Percentiles rank a stretch among this genome's conserved stretches.
Conservation (phyloP, 2,329 filamentous ascomycete species). For the Aspergillus sergii region DNA sequence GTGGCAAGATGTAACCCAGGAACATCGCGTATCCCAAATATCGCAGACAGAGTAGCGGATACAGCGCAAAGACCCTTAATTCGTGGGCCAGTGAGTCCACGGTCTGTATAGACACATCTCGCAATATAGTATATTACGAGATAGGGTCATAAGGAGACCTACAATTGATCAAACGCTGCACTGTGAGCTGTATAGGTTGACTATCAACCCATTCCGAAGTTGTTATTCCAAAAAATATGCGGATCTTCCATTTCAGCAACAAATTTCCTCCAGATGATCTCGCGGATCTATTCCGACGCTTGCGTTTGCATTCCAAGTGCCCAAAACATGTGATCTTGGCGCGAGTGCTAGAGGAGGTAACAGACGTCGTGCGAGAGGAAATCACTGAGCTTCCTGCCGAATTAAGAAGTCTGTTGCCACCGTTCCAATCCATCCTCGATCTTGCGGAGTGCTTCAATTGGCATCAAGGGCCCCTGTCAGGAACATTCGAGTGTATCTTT, state of each 20-base stretch:
- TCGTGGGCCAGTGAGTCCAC: not conserved
- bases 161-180: too few relatives aligned
- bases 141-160: too few relatives aligned
- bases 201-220: not conserved
- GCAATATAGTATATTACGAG: not conserved
- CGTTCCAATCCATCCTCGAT: conserved; percentile 24
- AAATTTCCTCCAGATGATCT: conserved; percentile 53
- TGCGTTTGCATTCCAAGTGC: conserved; percentile 47
- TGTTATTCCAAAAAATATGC: not conserved
- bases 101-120: not conserved
- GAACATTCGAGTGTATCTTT: conserved; percentile 50
- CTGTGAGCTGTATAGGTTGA: too few relatives aligned
- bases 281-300: conserved; percentile 40
- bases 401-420: conserved; percentile 21
- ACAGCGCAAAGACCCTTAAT: not conserved
- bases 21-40: not conserved
- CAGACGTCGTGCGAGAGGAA: conserved; percentile 46
- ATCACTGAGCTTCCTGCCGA: conserved; percentile 24
- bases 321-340: conserved; percentile 40
- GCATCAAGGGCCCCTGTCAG: conserved; percentile 46
- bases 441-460: conserved; percentile 28
- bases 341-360: conserved; percentile 46
- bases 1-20: not conserved
- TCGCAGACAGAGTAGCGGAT: not conserved
- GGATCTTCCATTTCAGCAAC: conserved; percentile 51